These are phyloP conservation scores for Vitis rupestris DNA, from an alignment of 164 flowering plant species.

Conservation along the genomic window DNA sequence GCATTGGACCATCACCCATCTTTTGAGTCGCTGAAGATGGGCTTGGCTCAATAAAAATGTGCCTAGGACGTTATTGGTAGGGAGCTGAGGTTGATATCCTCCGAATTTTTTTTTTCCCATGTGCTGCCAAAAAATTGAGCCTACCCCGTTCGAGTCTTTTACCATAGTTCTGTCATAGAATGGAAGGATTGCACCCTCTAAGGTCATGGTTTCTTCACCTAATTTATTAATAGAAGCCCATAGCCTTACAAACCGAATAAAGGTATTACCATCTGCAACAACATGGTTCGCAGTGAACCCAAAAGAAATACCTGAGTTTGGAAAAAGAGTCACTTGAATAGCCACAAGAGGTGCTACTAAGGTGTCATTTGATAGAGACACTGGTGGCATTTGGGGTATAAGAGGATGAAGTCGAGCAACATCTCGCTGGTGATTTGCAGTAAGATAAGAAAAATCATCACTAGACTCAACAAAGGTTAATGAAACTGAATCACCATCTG, in stretches of 20 bases:
- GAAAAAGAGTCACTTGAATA: conserved; percentile 16
- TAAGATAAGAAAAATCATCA: conserved; percentile 22
- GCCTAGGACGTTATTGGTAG: neutral
- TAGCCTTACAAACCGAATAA: conserved; percentile 11
- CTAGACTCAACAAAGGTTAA: conserved; percentile 34
- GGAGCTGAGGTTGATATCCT: too few relatives aligned
- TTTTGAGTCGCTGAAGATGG: conserved; percentile 6
- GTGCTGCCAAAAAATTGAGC: too few relatives aligned
- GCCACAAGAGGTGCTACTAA: neutral
- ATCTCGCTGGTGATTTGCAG: conserved; percentile 11
- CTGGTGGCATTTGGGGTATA: conserved; percentile 26
- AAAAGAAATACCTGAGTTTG: conserved; percentile 16
- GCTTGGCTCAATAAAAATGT: neutral
- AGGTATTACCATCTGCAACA: conserved; percentile 4
- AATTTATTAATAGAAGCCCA: conserved; percentile 18
- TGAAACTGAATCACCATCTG: conserved; percentile 30
- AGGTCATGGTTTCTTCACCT: neutral
- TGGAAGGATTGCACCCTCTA: neutral
- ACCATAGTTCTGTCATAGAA: conserved; percentile 5
- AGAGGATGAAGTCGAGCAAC: conserved; percentile 18
- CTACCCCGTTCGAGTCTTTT: conserved; percentile 1
- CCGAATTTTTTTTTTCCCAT: too few relatives aligned
- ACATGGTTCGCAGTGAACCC: conserved; percentile 17
- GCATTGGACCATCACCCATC: neutral
- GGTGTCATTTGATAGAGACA: neutral